These are phyloP conservation scores for Lavandula angustifolia DNA, from an alignment of 257 asterid genomes.

Conservation along the genomic window DNA sequence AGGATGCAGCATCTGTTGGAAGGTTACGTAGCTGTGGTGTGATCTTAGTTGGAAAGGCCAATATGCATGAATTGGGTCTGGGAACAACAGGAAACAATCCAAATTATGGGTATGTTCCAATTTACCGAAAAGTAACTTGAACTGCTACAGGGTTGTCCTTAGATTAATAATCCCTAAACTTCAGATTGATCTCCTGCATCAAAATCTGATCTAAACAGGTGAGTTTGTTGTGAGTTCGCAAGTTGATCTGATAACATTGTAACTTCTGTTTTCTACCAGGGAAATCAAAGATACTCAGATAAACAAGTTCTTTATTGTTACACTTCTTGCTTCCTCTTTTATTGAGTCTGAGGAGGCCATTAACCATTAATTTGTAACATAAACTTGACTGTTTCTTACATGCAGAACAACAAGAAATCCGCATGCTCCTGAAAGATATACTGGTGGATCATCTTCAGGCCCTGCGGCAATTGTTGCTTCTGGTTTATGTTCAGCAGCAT, in stretches of 20 bases:
- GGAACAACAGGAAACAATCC: conserved; percentile 97
- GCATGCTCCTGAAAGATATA: conserved; percentile 89
- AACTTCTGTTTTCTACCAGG: conserved; percentile 4
- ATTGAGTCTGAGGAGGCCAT: conserved; percentile 19
- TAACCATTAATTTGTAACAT: conserved; percentile 9
- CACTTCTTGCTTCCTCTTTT: conserved; percentile 12
- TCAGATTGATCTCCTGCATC: neutral
- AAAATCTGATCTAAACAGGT: too few species aligned
- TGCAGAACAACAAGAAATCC: conserved; percentile 97
- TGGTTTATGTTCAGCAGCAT: conserved; percentile 95
- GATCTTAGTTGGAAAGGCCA: conserved; percentile 94
- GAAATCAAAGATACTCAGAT: conserved; percentile 6
- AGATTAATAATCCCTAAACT: neutral
- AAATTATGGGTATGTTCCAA: conserved; percentile 71
- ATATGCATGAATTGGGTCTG: conserved; percentile 97
- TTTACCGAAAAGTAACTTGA: conserved; percentile 3
- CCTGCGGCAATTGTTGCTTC: conserved; percentile 97
- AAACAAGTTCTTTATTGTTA: conserved; percentile 13
- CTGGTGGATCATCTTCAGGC: conserved; percentile 99
- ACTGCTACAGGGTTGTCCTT: neutral
- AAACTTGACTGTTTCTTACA: conserved; percentile 19
- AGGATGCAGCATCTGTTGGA: conserved; percentile 76
- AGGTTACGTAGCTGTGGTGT: conserved; percentile 91
- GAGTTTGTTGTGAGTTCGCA: neutral
- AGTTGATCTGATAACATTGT: conserved; percentile 7